Conservation (phyloP, 768 basidiomycete genomes). For the Dendrothele bispora region DNA sequence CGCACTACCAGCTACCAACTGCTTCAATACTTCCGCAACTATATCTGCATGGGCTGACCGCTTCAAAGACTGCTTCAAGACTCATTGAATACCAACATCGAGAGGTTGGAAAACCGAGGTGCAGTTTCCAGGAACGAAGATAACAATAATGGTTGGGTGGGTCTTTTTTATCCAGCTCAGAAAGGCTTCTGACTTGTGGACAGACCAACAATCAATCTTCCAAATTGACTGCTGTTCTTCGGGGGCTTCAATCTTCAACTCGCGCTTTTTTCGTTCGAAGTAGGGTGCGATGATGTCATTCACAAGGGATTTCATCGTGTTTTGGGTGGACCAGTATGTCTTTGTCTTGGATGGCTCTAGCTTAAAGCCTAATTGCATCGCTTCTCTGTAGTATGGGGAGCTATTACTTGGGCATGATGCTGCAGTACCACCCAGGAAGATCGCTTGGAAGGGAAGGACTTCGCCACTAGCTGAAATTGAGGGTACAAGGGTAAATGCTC, state of each 20-base stretch:
- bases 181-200: conserved; percentile 35
- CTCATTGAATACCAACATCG: conserved; percentile 33
- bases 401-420: no score
- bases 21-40: conserved; percentile 21
- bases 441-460: no score
- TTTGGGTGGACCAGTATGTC: conserved; percentile 26
- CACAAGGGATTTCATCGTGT: conserved; percentile 21
- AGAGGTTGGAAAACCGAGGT: conserved; percentile 28
- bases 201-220: conserved; percentile 34
- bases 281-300: conserved; percentile 25
- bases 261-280: conserved; percentile 15
- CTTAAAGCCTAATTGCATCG: no score
- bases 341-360: conserved; percentile 15
- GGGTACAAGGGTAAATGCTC: conserved; percentile 19
- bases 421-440: no score
- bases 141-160: conserved; percentile 28
- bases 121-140: conserved; percentile 30
- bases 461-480: no score
- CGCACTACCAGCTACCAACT: conserved; percentile 13
- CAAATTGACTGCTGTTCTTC: no score
- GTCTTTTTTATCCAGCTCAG: conserved; percentile 26
- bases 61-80: conserved; percentile 20
- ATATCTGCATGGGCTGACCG: conserved; percentile 21
- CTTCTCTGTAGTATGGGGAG: no score
- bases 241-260: conserved; percentile 12